Evolutionary conservation across 148 eudicot species (phyloP).

Genomic region (Dysphania ambrosioides): DNA sequence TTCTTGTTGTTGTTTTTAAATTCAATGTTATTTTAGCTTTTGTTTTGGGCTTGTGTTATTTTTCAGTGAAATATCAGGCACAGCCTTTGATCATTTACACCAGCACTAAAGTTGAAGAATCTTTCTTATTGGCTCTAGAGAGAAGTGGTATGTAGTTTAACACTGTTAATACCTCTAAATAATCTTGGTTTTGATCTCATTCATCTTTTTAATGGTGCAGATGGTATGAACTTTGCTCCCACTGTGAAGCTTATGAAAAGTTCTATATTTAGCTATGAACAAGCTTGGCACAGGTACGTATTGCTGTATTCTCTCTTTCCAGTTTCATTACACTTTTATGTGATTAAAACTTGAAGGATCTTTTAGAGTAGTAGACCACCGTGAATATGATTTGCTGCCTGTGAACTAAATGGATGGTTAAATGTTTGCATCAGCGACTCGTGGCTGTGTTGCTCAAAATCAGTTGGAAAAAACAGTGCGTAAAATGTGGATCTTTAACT

Average conservation of each 20-base stretch:
- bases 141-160: constrained; percentile 52
- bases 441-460: not conserved
- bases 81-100: constrained; percentile 75
- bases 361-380: not conserved
- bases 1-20: constrained; percentile 11
- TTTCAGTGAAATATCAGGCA: constrained; percentile 88
- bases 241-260: constrained; percentile 91
- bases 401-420: not conserved
- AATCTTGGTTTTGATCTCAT: constrained; percentile 16
- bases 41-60: constrained; percentile 13
- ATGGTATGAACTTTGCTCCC: constrained; percentile 50
- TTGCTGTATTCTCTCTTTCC: not conserved
- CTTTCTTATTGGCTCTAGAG: constrained; percentile 73
- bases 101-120: constrained; percentile 86
- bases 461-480: not conserved
- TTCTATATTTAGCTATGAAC: constrained; percentile 85
- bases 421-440: not conserved
- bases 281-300: constrained; percentile 97
- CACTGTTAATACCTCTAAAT: not conserved
- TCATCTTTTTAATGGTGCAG: constrained; percentile 40
- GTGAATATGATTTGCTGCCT: not conserved
- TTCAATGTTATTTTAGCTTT: constrained; percentile 1
- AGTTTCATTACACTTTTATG: not conserved
- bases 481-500: not conserved
- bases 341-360: not conserved